Evolutionary conservation across 2,329 filamentous ascomycete genomes (phyloP).

Genomic region (Xylaria digitata): DNA sequence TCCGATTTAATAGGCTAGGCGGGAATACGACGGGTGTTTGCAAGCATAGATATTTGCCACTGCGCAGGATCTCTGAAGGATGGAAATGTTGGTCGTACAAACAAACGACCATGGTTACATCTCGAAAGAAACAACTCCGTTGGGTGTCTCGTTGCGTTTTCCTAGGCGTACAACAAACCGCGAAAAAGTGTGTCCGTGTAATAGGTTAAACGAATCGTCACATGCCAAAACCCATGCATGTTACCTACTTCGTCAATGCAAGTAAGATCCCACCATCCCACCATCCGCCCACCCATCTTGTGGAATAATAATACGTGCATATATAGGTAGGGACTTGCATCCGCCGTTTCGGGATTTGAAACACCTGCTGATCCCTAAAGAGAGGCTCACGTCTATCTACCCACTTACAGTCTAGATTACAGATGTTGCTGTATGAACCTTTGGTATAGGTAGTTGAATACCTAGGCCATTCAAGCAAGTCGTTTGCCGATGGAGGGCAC

Average conservation of each 20-base stretch:
- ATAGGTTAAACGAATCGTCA: slow-evolving; percentile 14
- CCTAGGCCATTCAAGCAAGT: not conserved
- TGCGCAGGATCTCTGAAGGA: slow-evolving; percentile 6
- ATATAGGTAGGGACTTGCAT: slow-evolving; percentile 28
- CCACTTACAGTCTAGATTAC: not conserved
- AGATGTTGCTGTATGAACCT: not conserved
- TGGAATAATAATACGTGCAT: slow-evolving; percentile 29
- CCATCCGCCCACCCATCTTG: slow-evolving; percentile 5
- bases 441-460: not conserved
- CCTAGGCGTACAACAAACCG: not conserved
- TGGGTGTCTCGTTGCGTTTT: slow-evolving; percentile 2
- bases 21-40: slow-evolving; percentile 13
- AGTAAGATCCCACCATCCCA: slow-evolving; percentile 30
- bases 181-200: slow-evolving; percentile 18
- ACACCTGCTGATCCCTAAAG: slow-evolving; percentile 15
- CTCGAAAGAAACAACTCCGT: slow-evolving; percentile 11
- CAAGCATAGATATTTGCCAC: not conserved
- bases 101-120: slow-evolving; percentile 4
- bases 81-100: slow-evolving; percentile 18
- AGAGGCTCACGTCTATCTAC: slow-evolving; percentile 10
- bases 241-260: slow-evolving; percentile 24
- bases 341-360: slow-evolving; percentile 38
- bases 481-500: slow-evolving; percentile 1
- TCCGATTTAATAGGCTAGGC: not conserved
- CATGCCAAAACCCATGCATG: slow-evolving; percentile 21